A percentile compares a stretch with the other conserved stretches of the same genome.
phyloP scores from a whole-genome alignment of 768 basidiomycete species.

The Plicaturopsis crispa region DNA sequence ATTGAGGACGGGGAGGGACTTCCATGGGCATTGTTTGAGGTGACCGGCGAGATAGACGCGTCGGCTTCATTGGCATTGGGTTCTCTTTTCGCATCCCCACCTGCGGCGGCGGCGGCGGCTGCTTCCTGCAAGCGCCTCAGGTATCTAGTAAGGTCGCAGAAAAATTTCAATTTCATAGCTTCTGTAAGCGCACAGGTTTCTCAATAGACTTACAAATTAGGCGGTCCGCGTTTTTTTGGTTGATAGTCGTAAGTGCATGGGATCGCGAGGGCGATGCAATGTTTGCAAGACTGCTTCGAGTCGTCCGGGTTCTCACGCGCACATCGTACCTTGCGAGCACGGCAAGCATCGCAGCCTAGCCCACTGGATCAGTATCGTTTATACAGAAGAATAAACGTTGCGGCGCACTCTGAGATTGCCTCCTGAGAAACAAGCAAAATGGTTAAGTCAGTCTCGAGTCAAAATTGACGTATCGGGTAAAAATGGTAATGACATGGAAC shows the following conservation, averaged over 20 bases:
- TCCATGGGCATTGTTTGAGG: slow-evolving; percentile 25
- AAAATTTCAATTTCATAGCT: no score
- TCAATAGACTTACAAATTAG: slow-evolving; percentile 72
- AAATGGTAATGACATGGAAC: slow-evolving; percentile 30
- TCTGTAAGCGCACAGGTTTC: slow-evolving; percentile 74
- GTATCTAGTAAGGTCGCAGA: slow-evolving; percentile 62
- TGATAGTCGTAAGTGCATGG: slow-evolving; percentile 89
- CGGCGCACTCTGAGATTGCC: slow-evolving; percentile 76
- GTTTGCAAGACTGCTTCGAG: slow-evolving; percentile 75
- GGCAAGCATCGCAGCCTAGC: slow-evolving; percentile 79
- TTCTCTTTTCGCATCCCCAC: no score
- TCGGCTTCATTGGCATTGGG: slow-evolving; percentile 34
- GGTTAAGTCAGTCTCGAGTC: slow-evolving; percentile 28
- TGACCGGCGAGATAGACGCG: slow-evolving; percentile 36
- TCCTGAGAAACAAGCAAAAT: slow-evolving; percentile 38
- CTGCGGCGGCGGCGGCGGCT: slow-evolving; percentile 50
- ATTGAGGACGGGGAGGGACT: slow-evolving; percentile 34
- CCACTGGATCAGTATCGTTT: slow-evolving; percentile 12
- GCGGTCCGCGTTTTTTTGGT: slow-evolving; percentile 90
- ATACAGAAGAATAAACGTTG: slow-evolving; percentile 10
- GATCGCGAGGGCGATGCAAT: slow-evolving; percentile 75
- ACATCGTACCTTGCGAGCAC: slow-evolving; percentile 82
- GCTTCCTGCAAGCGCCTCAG: slow-evolving; percentile 74
- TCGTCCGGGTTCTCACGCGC: slow-evolving; percentile 75
- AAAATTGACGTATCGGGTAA: slow-evolving; percentile 12